A percentile compares a stretch with the other conserved stretches of the same genome.
Conservation (phyloP, 495 filamentous ascomycete genomes). For the Penicillium pulvis region DNA sequence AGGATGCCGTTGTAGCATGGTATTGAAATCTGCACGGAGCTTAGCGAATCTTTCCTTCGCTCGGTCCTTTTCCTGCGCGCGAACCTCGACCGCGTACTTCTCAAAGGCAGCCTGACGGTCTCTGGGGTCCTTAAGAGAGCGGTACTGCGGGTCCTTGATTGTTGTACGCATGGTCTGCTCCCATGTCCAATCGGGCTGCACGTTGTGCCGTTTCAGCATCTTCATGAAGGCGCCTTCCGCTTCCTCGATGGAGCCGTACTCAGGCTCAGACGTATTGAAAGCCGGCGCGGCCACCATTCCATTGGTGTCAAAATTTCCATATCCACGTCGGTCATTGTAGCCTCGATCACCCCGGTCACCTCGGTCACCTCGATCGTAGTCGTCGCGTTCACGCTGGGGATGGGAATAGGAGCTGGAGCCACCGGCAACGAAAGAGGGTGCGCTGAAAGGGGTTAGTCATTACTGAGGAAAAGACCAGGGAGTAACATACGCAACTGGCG, state of each 20-base stretch:
- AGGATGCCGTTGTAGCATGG: constrained; percentile 94
- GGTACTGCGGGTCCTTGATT: constrained; percentile 94
- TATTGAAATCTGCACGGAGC: constrained; percentile 89
- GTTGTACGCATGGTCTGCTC: constrained; percentile 83
- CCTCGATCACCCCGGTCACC: constrained; percentile 36
- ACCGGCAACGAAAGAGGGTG: constrained; percentile 68
- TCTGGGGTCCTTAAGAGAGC: constrained; percentile 89
- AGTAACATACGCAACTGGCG: constrained; percentile 60
- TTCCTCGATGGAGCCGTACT: constrained; percentile 84
- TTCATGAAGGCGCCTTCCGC: constrained; percentile 94
- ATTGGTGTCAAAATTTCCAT: constrained; percentile 55
- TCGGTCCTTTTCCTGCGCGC: constrained; percentile 90
- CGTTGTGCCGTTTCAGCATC: constrained; percentile 78
- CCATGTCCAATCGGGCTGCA: constrained; percentile 91
- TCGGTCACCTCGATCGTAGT: constrained; percentile 22
- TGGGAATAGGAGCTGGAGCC: constrained; percentile 54
- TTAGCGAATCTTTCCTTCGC: constrained; percentile 94
- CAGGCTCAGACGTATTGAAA: constrained; percentile 71
- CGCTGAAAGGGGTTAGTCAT: constrained; percentile 46
- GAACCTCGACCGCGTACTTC: constrained; percentile 90
- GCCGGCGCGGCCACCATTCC: constrained; percentile 60
- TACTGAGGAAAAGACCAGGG: neutral
- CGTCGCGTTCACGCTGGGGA: constrained; percentile 40
- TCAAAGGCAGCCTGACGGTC: constrained; percentile 92
- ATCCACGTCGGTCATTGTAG: constrained; percentile 68